Evolutionary conservation across 495 filamentous ascomycete species (phyloP), one percentile per base, ranked within the genome.

Genomic region (Penicillium daleae): DNA sequence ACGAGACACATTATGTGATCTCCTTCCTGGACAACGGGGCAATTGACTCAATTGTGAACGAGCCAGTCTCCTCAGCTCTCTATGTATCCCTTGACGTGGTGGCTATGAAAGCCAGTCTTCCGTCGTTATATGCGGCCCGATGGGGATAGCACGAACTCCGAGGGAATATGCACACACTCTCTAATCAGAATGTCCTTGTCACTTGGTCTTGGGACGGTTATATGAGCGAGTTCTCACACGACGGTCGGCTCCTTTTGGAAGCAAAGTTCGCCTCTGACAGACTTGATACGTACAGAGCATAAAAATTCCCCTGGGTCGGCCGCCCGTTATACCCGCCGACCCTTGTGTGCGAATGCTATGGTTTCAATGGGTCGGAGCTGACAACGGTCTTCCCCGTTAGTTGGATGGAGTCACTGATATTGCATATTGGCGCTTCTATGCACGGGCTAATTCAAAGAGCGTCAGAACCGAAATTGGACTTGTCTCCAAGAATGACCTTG

Each of bases 151-250:
- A 78, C 77, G 78, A 74, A 22, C 78, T 75, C 4, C 81, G 83
- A 61, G 84, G 84, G 9, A 83, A 78, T 56, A 75, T 80, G 24
- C 84, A 86, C 58, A 63, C 79, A 0, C 72, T 86, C 2, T 74
- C 80, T 0, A 63, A 66, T 33, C 78, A 78, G 15, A 82, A 83
- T 50, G 64, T 74, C 10, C 70, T 84, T 3, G 72, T 84, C 17
- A 77, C 78, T 46, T 85, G 81, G 82, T 77, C 78, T 8, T 74
- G 71, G 31, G 66, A 73, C 15, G 75, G 78, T 0, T 77, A 76
- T n/a, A 68, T 82, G 57, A 83, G 76, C 1, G 83, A 86, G 64
- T 83, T 76, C 62, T 69, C 71, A 0, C 57, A 66, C 1, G 71
- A 80, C 44, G 84, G 84, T 0, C 75, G 70, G 19, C 68, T 75